These are phyloP conservation scores for Juglanconis juglandina DNA, from an alignment of 2,329 filamentous ascomycete genomes.

Conservation along the genomic window DNA sequence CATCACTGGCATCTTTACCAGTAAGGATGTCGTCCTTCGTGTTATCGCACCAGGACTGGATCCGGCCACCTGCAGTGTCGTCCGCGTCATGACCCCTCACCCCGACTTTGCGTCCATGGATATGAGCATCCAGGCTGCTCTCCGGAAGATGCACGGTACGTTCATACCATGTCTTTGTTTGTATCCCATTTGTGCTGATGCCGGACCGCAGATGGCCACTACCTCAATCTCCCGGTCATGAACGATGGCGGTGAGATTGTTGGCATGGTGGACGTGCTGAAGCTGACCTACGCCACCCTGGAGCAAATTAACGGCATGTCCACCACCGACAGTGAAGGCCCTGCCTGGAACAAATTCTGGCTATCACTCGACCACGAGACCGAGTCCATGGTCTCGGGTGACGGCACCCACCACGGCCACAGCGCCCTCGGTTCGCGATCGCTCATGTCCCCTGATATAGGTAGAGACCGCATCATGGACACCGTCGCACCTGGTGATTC, in stretches of 20 bases:
- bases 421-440: conserved; percentile 67
- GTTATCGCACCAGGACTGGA: conserved; percentile 96
- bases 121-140: conserved; percentile 97
- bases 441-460: conserved; percentile 75
- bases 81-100: conserved; percentile 98
- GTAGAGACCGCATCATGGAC: conserved; percentile 69
- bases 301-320: conserved; percentile 98
- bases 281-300: conserved; percentile 94
- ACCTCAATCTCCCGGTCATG: conserved; percentile 97
- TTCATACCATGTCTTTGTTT: conserved; percentile 16
- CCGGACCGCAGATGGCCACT: conserved; percentile 75
- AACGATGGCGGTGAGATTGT: conserved; percentile 96
- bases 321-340: conserved; percentile 83
- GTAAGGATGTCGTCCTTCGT: conserved; percentile 96
- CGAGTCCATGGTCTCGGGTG: conserved; percentile 93
- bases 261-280: conserved; percentile 98
- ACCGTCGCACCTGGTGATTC: conserved; percentile 92
- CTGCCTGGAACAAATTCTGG: conserved; percentile 99
- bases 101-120: conserved; percentile 98
- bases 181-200: conserved; percentile 9
- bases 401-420: conserved; percentile 68
- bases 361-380: conserved; percentile 91
- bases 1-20: conserved; percentile 98
- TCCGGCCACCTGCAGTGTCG: conserved; percentile 91
- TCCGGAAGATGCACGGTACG: conserved; percentile 98